Conservation (phyloP, 176 grass and related monocot species). For the Carex myosuroides region DNA sequence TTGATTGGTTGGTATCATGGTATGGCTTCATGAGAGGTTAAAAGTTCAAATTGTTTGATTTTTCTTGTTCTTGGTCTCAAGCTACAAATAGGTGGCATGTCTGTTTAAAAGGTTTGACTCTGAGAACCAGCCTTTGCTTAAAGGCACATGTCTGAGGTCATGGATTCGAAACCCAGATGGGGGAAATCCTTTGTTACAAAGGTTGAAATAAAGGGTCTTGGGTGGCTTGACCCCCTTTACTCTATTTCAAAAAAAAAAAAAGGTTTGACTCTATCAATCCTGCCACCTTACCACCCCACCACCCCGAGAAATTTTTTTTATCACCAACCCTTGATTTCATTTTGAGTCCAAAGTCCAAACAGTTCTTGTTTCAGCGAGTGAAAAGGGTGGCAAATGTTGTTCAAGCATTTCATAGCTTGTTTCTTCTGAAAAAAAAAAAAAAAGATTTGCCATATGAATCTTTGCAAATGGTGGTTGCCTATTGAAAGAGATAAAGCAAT, state of each 20-base stretch:
- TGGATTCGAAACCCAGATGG: too few relatives aligned
- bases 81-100: background rate
- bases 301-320: background rate
- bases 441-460: background rate
- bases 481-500: background rate
- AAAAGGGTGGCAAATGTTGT: background rate
- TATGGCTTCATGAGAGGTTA: background rate
- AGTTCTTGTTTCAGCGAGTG: background rate
- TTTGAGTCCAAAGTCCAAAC: background rate
- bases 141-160: too few relatives aligned
- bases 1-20: background rate
- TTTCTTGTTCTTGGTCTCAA: background rate
- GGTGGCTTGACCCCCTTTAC: too few relatives aligned
- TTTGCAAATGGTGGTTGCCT: background rate
- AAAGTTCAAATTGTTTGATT: slow-evolving; percentile 1
- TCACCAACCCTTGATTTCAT: background rate
- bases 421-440: background rate
- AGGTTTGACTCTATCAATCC: background rate
- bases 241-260: too few relatives aligned
- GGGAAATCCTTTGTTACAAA: too few relatives aligned
- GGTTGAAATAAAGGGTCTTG: too few relatives aligned
- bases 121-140: too few relatives aligned
- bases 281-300: background rate
- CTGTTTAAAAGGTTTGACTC: background rate
- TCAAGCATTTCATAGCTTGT: background rate